These are phyloP conservation scores for Fusarium proliferatum DNA, from an alignment of 2,329 filamentous ascomycete genomes.

Conservation along the genomic window DNA sequence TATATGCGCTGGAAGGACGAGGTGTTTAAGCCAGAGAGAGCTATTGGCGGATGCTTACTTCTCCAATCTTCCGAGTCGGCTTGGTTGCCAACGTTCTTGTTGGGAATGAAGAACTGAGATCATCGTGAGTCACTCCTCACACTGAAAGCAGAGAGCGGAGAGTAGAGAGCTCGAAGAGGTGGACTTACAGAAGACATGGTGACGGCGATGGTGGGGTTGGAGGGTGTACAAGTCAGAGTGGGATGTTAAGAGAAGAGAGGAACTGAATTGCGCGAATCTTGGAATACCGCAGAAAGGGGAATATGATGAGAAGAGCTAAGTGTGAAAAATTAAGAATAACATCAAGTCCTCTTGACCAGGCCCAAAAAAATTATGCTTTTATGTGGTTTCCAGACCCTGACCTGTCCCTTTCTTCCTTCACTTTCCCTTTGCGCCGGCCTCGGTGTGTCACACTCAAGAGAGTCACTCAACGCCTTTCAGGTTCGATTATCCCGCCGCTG, in stretches of 20 bases:
- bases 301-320: background rate
- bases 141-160: constrained; percentile 15
- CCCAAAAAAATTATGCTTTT: constrained; percentile 15
- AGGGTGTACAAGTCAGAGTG: constrained; percentile 12
- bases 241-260: background rate
- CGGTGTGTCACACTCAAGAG: constrained; percentile 39
- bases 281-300: background rate
- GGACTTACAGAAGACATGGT: constrained; percentile 45
- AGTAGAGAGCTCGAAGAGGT: constrained; percentile 17
- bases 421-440: constrained; percentile 42
- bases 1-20: background rate
- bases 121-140: constrained; percentile 46
- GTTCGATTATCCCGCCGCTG: constrained; percentile 33
- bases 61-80: constrained; percentile 82
- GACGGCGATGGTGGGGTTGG: constrained; percentile 26
- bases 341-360: background rate
- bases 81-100: constrained; percentile 82
- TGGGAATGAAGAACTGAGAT: constrained; percentile 76
- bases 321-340: constrained; percentile 7
- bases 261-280: constrained; percentile 3
- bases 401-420: constrained; percentile 27
- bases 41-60: constrained; percentile 65
- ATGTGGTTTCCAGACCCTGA: constrained; percentile 32
- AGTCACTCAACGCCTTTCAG: constrained; percentile 35
- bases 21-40: constrained; percentile 20